Percentiles rank a stretch among this genome's conserved stretches.
phyloP scores from a whole-genome alignment of 495 filamentous ascomycete genomes.

The Neurospora sp. region DNA sequence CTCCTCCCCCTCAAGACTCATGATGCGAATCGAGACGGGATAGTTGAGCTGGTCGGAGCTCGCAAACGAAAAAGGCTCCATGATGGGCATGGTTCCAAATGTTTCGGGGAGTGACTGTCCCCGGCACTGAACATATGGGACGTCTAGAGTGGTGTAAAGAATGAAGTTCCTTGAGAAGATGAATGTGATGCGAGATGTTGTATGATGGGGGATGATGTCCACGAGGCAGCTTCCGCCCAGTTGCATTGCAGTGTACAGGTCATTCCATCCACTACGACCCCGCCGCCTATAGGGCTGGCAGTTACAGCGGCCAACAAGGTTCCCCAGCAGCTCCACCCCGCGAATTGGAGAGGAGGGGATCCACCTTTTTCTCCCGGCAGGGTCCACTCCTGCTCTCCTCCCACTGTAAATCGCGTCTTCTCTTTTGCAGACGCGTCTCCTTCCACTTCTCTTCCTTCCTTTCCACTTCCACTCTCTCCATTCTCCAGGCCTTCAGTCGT shows the following conservation, averaged over 20 bases:
- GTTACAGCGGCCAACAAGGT: neutral
- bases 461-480: neutral
- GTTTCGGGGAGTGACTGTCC: neutral
- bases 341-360: neutral
- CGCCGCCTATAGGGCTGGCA: neutral
- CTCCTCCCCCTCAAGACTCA: constrained; percentile 79
- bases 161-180: neutral
- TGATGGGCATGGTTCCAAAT: constrained; percentile 20
- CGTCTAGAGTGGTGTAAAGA: neutral
- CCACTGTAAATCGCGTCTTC: neutral
- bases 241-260: neutral
- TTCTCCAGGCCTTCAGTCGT: neutral
- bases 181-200: neutral
- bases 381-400: neutral
- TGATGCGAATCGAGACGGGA: constrained; percentile 75
- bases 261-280: neutral
- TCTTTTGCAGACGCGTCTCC: neutral
- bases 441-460: neutral
- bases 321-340: neutral
- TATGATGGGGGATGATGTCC: neutral
- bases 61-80: constrained; percentile 95
- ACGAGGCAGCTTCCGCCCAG: too few species aligned
- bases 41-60: constrained; percentile 70
- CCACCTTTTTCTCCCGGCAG: neutral
- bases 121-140: neutral